Base-by-base conservation (phyloP, 805 yeast genomes). In the Monosporozyma siamensis region DNA sequence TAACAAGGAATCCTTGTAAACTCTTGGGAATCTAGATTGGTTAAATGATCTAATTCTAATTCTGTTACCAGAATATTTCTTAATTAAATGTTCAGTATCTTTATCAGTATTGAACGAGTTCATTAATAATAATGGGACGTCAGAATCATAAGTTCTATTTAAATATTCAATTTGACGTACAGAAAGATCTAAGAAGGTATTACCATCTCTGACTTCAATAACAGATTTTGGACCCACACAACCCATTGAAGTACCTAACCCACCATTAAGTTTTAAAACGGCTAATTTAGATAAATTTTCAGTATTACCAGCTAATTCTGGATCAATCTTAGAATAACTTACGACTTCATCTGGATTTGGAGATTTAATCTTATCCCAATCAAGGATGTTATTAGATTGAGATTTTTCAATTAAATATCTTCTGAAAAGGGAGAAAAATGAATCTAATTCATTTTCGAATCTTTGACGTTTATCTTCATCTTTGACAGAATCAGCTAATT, bases 241-340 rank as follows among this genome's bases (percentile, higher is more conserved):
- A 45, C 98, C 98, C 98, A 92, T 92, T 8, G 97, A 90, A 17
- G 98, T 92, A 61, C 98, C 98, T 54, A 92, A 74, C 34, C 98
- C 98, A 72, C 98, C 98, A 63, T 92, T 92, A 64, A 92, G 76
- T 70, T 92, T 92, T 66, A 92, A 74, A 34, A 92, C 98, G 7
- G 97, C 97, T 63, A 92, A 75, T 66, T 89, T 89, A 53, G 78
- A 67, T 57, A 92, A 72, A 45, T 64, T 68, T 38, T 68, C 70
- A 11, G 65, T 56, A 20, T 52, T 43, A 22, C 17, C 23, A n/a
- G 26, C 36, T 12, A 17, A 18, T 21, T 39, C 30, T 10, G 44
- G 38, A 11, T 32, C 23, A 50, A 88, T 72, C 30, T 71, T 58
- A 31, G 66, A 57, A 70, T 85, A 92, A 53, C 79, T 80, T 44